These are phyloP conservation scores for Chaetomium tenue DNA, from an alignment of 495 filamentous ascomycete genomes.

Conservation along the genomic window DNA sequence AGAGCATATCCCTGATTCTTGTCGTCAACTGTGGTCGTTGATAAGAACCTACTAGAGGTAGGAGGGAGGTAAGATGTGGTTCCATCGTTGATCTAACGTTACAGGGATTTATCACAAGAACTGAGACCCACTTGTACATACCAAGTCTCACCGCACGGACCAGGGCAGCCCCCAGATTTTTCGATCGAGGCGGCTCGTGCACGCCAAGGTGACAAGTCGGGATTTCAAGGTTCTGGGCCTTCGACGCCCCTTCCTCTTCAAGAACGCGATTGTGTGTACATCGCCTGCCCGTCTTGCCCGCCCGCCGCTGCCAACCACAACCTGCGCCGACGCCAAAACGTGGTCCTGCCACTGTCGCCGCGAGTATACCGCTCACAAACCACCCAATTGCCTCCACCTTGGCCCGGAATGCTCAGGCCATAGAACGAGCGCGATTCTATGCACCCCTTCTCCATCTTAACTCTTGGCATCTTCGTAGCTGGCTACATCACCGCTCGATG, in stretches of 20 bases:
- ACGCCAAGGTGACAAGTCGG: background rate
- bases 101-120: too few relatives aligned
- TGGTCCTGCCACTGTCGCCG: background rate
- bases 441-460: conserved; percentile 94
- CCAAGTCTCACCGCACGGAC: too few relatives aligned
- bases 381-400: background rate
- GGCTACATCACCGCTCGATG: conserved; percentile 98
- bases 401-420: conserved; percentile 34
- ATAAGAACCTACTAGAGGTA: too few relatives aligned
- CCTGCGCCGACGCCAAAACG: background rate
- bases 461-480: conserved; percentile 95
- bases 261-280: background rate
- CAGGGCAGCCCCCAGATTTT: background rate
- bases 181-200: too few relatives aligned
- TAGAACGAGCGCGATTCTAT: conserved; percentile 58
- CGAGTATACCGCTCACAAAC: background rate
- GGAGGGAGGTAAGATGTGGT: too few relatives aligned
- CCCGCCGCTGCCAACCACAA: background rate
- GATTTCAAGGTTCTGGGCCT: background rate
- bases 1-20: too few relatives aligned
- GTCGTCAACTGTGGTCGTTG: too few relatives aligned
- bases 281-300: background rate
- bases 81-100: too few relatives aligned
- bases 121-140: too few relatives aligned
- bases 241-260: background rate